Evolutionary conservation across 2,329 filamentous ascomycete species (phyloP).

Genomic region (Cladobotryum mycophilum): DNA sequence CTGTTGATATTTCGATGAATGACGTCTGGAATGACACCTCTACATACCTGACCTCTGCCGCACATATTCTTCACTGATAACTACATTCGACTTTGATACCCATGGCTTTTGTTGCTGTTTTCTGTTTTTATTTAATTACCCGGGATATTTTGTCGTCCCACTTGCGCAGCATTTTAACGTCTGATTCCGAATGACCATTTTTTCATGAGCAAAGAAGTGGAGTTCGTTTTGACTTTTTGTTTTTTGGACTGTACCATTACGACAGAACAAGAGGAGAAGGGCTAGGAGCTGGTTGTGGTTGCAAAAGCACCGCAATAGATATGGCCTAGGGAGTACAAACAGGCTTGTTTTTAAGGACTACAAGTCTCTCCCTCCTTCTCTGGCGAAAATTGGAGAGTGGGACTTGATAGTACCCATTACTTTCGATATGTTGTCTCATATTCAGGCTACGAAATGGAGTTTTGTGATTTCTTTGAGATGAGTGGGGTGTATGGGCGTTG

Average conservation of each 20-base stretch:
- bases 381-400: too few relatives aligned
- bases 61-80: conserved; percentile 26
- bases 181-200: background rate
- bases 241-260: too few relatives aligned
- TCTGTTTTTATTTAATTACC: conserved; percentile 19
- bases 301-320: too few relatives aligned
- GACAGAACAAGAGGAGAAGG: too few relatives aligned
- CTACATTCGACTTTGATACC: conserved; percentile 34
- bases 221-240: too few relatives aligned
- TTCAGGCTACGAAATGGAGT: conserved; percentile 4
- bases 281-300: too few relatives aligned
- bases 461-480: conserved; percentile 9
- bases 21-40: background rate
- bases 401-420: too few relatives aligned
- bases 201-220: background rate
- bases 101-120: conserved; percentile 19
- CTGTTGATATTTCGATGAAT: background rate
- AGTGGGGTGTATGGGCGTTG: conserved; percentile 7
- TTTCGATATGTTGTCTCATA: background rate
- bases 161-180: background rate
- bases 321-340: too few relatives aligned
- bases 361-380: too few relatives aligned
- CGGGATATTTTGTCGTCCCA: background rate
- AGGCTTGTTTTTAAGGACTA: too few relatives aligned
- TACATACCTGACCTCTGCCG: conserved; percentile 12